Evolutionary conservation across 345 rosid genomes (phyloP), one percentile per base, ranked within the genome.

Genomic region (Corchorus olitorius): DNA sequence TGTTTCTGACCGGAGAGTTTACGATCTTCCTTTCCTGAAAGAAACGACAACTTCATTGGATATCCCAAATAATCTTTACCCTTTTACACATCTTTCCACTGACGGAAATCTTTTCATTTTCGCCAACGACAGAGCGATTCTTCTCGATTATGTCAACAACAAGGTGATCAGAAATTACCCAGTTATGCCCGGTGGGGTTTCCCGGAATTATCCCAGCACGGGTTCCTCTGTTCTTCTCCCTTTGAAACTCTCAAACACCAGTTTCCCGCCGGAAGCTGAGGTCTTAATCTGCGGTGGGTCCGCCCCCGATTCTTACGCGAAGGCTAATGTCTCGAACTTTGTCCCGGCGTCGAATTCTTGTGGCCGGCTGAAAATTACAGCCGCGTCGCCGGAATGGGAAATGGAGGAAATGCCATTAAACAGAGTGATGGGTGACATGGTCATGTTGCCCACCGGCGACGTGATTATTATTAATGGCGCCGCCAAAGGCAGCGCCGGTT

Each of bases 401-500:
- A 86, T 86, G 81, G 89, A 88, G 74, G 83, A 76, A 66, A 88
- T 88, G 89, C 83, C 91, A 9, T 12, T 83, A 15, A 82, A 73
- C 12, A 77, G 89, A 73, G 77, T 83, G 76, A 84, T 86, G 86
- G 87, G 87, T 3, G 89, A 86, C 73, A 86, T 88, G 91, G 85
- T 84, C 6, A 54, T 88, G 80, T 77, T 88, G 6, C 91, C 91
- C 0, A 81, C 86, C 5, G 89, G 87, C 12, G 86, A 84, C 8
- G 88, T 81, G 1, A 39, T 86, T 22, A 63, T 86, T 19, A 76
- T 88, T 6, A 88, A 86, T 17, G 91, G 88, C 11, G 91, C 85
- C 0, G 75, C 81, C n/a, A 76, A 77, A 34, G 88, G 88, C 9
- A 70, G 61, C 2, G 79, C 86, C 2, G 83, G 86, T 9, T 83